Evolutionary conservation across 768 basidiomycete genomes (phyloP).

Genomic region (Bullera alba): DNA sequence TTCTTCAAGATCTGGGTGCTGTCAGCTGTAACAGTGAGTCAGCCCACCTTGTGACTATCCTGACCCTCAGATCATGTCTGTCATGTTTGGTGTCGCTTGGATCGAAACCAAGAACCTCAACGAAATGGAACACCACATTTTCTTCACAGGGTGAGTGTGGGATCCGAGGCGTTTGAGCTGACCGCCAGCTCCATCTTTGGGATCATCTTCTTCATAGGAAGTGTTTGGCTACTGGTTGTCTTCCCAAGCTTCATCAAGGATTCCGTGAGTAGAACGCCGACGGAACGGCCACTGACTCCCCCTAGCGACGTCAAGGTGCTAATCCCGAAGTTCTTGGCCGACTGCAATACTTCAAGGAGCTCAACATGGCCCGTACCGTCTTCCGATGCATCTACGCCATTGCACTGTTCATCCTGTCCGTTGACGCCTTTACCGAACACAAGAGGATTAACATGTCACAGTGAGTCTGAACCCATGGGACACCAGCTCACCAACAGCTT

Average conservation of each 20-base stretch:
- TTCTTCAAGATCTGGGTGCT: slow-evolving; percentile 51
- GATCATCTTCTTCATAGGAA: slow-evolving; percentile 9
- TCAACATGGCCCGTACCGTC: slow-evolving; percentile 22
- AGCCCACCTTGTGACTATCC: slow-evolving; percentile 40
- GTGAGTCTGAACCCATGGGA: slow-evolving; percentile 8
- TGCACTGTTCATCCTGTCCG: slow-evolving; percentile 17
- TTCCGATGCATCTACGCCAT: slow-evolving; percentile 25
- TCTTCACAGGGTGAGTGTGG: slow-evolving; percentile 19
- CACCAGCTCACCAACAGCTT: slow-evolving; percentile 10
- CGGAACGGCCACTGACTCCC: background rate
- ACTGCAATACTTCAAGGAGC: slow-evolving; percentile 34
- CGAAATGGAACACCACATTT: slow-evolving; percentile 34
- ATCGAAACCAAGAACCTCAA: slow-evolving; percentile 22
- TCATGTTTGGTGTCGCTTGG: slow-evolving; percentile 12
- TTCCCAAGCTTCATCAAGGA: slow-evolving; percentile 36
- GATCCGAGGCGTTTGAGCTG: background rate
- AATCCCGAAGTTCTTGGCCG: slow-evolving; percentile 31
- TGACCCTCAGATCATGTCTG: slow-evolving; percentile 4
- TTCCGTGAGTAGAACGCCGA: slow-evolving; percentile 16
- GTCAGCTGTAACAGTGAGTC: slow-evolving; percentile 78
- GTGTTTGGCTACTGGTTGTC: slow-evolving; percentile 17
- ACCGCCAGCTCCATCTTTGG: slow-evolving; percentile 11
- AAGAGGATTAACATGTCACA: slow-evolving; percentile 16
- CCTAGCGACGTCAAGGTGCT: slow-evolving; percentile 26
- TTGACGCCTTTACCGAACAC: slow-evolving; percentile 25